Evolutionary conservation across 768 basidiomycete genomes (phyloP).

Genomic region (Serendipita sp.): DNA sequence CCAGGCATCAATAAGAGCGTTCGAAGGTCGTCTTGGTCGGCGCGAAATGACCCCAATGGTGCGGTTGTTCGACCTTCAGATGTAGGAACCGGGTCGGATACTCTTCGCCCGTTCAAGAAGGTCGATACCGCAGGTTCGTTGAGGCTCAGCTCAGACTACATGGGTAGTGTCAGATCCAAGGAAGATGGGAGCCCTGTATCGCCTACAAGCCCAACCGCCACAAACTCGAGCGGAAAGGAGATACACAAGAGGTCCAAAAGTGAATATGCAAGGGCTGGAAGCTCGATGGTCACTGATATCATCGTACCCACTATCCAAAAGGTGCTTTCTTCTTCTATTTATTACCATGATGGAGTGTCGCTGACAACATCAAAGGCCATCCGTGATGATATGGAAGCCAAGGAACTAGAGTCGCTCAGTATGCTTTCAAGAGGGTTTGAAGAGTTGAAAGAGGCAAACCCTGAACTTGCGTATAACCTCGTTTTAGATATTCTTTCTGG

Average conservation of each 20-base stretch:
- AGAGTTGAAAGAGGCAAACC: slow-evolving; percentile 68
- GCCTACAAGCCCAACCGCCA: slow-evolving; percentile 26
- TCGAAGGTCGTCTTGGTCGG: slow-evolving; percentile 63
- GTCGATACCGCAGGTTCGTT: slow-evolving; percentile 68
- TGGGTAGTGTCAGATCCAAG: slow-evolving; percentile 48
- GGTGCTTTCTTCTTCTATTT: slow-evolving; percentile 29
- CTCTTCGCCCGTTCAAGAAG: slow-evolving; percentile 86
- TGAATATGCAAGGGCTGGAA: slow-evolving; percentile 49
- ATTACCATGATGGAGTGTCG: not conserved
- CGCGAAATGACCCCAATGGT: slow-evolving; percentile 48
- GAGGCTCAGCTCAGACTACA: slow-evolving; percentile 60
- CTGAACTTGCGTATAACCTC: slow-evolving; percentile 72
- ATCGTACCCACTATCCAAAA: slow-evolving; percentile 63
- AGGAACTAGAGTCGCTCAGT: slow-evolving; percentile 74
- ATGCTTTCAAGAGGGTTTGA: slow-evolving; percentile 81
- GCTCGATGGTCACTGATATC: slow-evolving; percentile 62
- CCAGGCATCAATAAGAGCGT: slow-evolving; percentile 11
- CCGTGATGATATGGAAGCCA: slow-evolving; percentile 57
- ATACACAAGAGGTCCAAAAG: slow-evolving; percentile 35
- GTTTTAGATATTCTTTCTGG: slow-evolving; percentile 80
- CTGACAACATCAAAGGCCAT: slow-evolving; percentile 11
- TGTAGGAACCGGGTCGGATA: slow-evolving; percentile 68
- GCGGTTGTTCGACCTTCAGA: slow-evolving; percentile 68
- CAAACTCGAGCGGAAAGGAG: slow-evolving; percentile 13
- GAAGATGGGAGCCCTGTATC: slow-evolving; percentile 26